A percentile compares a stretch with the other conserved stretches of the same genome.
phyloP scores from a whole-genome alignment of 2,329 filamentous ascomycete species.

The Stachybotrys elegans region DNA sequence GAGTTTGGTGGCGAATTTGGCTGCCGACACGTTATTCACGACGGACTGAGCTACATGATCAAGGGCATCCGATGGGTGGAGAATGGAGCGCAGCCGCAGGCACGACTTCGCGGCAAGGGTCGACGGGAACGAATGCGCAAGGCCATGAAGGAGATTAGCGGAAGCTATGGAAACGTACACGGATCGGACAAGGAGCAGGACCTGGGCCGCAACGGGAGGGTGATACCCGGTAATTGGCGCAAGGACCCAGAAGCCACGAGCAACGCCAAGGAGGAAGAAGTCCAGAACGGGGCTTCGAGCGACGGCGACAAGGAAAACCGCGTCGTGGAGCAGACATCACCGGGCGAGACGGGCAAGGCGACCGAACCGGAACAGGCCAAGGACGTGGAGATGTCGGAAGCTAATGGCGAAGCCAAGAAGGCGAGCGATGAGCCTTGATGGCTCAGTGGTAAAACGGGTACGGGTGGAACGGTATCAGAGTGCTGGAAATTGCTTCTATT shows the following conservation, averaged over 20 bases:
- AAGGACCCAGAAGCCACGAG: constrained; percentile 19
- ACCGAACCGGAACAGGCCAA: constrained; percentile 11
- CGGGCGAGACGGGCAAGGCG: constrained; percentile 7
- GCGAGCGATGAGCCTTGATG: neutral
- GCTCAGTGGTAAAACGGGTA: too few species aligned
- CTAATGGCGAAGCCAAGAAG: constrained; percentile 3
- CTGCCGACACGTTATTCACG: constrained; percentile 52
- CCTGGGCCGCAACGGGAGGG: constrained; percentile 16
- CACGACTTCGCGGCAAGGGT: constrained; percentile 49
- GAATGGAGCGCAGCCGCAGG: constrained; percentile 59
- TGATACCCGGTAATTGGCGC: constrained; percentile 28
- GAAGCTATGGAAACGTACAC: constrained; percentile 24
- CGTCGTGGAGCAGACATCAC: constrained; percentile 13
- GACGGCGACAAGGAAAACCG: constrained; percentile 46
- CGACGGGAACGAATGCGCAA: constrained; percentile 52
- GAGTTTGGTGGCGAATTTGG: constrained; percentile 60
- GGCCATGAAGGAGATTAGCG: constrained; percentile 47
- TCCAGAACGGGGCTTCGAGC: constrained; percentile 21
- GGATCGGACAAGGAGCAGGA: constrained; percentile 18
- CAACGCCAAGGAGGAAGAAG: constrained; percentile 19
- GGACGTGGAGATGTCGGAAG: constrained; percentile 28
- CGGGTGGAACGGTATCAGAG: too few species aligned
- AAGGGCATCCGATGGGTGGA: constrained; percentile 79
- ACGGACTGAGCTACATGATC: constrained; percentile 87
- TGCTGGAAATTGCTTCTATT: too few species aligned